A percentile compares a stretch with the other conserved stretches of the same genome.
These are phyloP conservation scores for Aspergillus tamarii DNA, from an alignment of 2,329 filamentous ascomycete species.

Conservation along the genomic window DNA sequence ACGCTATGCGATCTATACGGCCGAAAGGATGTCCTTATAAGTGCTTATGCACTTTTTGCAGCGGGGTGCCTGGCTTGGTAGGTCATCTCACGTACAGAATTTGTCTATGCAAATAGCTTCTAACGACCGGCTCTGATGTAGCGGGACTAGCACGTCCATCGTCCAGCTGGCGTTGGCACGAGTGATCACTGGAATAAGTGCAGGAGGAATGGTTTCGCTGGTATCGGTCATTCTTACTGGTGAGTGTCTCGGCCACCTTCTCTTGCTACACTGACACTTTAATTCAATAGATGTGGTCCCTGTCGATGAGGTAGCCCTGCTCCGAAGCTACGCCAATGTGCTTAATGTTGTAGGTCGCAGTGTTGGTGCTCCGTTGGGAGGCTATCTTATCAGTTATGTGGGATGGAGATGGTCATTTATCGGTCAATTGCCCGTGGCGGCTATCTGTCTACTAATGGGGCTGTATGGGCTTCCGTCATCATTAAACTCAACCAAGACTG, in stretches of 20 bases:
- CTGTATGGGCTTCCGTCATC: slow-evolving; percentile 10
- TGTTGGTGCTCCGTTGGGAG: slow-evolving; percentile 69
- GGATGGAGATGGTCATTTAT: slow-evolving; percentile 73
- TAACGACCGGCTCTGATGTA: not conserved
- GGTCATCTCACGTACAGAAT: not conserved
- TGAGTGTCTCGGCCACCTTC: not conserved
- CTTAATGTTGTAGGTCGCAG: slow-evolving; percentile 48
- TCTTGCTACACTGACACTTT: not conserved
- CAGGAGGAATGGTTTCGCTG: slow-evolving; percentile 42
- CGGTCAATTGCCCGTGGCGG: slow-evolving; percentile 59
- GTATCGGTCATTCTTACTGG: slow-evolving; percentile 46
- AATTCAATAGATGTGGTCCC: slow-evolving; percentile 44
- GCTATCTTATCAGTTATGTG: slow-evolving; percentile 68
- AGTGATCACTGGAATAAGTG: slow-evolving; percentile 40
- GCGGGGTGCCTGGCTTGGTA: slow-evolving; percentile 29
- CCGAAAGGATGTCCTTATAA: slow-evolving; percentile 43
- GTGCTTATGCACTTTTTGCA: slow-evolving; percentile 37
- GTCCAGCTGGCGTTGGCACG: slow-evolving; percentile 38
- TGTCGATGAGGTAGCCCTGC: slow-evolving; percentile 46
- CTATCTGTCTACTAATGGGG: slow-evolving; percentile 53
- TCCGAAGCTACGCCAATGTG: slow-evolving; percentile 51
- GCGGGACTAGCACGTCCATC: slow-evolving; percentile 16
- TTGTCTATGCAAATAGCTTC: not conserved
- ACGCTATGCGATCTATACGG: slow-evolving; percentile 52
- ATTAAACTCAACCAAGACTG: slow-evolving; percentile 1